Evolutionary conservation across 2,329 filamentous ascomycete genomes (phyloP).

Genomic region (Pezizomycotina sp.): DNA sequence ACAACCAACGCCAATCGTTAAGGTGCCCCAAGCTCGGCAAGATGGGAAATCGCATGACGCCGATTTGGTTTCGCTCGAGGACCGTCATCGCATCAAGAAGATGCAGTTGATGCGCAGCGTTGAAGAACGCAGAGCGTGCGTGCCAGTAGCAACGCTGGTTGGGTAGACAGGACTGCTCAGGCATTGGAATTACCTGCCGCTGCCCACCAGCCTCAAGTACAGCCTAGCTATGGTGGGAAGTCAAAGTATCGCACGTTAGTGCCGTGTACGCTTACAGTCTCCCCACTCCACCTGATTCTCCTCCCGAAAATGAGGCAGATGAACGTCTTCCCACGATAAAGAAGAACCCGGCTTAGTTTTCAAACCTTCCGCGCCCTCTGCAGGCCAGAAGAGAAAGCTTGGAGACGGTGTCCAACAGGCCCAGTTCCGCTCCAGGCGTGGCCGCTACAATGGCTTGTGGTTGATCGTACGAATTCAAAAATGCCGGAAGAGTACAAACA

Average conservation of each 20-base stretch:
- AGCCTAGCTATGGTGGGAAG: slow-evolving; percentile 10
- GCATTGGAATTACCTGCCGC: slow-evolving; percentile 10
- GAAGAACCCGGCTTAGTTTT: no score
- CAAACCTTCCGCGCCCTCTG: no score
- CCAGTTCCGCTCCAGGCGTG: slow-evolving; percentile 13
- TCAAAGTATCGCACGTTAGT: slow-evolving; percentile 13
- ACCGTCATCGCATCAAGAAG: slow-evolving; percentile 13
- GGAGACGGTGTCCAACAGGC: slow-evolving; percentile 13
- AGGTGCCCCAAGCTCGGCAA: slow-evolving; percentile 37
- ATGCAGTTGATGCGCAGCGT: slow-evolving; percentile 13
- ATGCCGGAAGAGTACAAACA: slow-evolving; percentile 11
- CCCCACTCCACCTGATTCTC: slow-evolving; percentile 14
- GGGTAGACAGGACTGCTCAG: slow-evolving; percentile 16
- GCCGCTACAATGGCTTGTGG: slow-evolving; percentile 7
- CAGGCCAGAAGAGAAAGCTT: slow-evolving; percentile 15
- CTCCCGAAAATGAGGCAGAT: no score
- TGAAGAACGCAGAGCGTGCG: slow-evolving; percentile 8
- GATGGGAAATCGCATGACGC: slow-evolving; percentile 28
- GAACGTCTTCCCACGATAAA: no score
- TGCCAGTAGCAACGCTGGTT: slow-evolving; percentile 13
- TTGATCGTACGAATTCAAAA: slow-evolving; percentile 13
- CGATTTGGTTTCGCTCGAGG: slow-evolving; percentile 13
- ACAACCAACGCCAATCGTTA: slow-evolving; percentile 41
- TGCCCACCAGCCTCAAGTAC: slow-evolving; percentile 9
- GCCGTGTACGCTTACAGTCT: slow-evolving; percentile 13